A percentile compares a stretch with the other conserved stretches of the same genome.
Conservation (phyloP, 2,329 filamentous ascomycete genomes). For the Bipolaris cookei region DNA sequence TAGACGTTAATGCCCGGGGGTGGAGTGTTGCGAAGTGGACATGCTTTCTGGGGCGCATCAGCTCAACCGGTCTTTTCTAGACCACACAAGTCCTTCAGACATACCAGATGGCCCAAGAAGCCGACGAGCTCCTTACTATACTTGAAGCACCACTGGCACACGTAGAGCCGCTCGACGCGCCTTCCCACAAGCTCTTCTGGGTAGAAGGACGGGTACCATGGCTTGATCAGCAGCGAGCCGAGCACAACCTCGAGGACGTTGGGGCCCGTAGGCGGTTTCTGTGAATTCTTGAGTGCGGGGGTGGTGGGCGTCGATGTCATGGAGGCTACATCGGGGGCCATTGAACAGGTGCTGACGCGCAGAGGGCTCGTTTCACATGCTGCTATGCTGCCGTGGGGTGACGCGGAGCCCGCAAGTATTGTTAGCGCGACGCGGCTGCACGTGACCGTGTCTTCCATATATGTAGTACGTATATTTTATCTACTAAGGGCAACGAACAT, state of each 20-base stretch:
- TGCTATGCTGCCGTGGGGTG: conserved; percentile 11
- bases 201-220: conserved; percentile 95
- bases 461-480: neutral
- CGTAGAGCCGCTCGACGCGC: conserved; percentile 67
- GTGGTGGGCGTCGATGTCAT: conserved; percentile 25
- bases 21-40: conserved; percentile 48
- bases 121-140: conserved; percentile 69
- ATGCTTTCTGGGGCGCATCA: conserved; percentile 49
- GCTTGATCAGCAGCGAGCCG: conserved; percentile 81
- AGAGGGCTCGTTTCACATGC: conserved; percentile 11
- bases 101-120: conserved; percentile 54
- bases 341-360: conserved; percentile 21
- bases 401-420: conserved; percentile 1
- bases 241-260: conserved; percentile 89
- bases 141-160: conserved; percentile 93
- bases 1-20: conserved; percentile 79
- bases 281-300: conserved; percentile 16
- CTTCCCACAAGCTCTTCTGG: conserved; percentile 65
- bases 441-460: neutral
- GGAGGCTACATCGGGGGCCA: conserved; percentile 31
- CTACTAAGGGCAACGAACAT: neutral
- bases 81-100: neutral
- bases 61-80: neutral
- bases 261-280: conserved; percentile 58
- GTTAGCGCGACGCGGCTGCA: conserved; percentile 9